A percentile compares a stretch with the other conserved stretches of the same genome.
These are phyloP conservation scores for Pseudogymnoascus sp. DNA, from an alignment of 2,329 filamentous ascomycete species.

Conservation along the genomic window DNA sequence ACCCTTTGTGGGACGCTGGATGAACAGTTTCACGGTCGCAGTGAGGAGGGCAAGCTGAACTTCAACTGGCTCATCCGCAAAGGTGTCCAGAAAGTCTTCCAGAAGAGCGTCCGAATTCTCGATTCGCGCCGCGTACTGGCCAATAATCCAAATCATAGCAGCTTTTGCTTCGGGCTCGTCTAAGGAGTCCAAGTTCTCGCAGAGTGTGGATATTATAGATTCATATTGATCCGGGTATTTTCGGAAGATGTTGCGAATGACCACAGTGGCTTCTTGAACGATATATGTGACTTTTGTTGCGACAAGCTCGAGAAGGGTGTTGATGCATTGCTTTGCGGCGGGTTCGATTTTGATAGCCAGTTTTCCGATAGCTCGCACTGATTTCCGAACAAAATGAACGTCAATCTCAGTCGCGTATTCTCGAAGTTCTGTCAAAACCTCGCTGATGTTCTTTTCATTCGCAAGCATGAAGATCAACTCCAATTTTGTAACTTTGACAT, in stretches of 20 bases:
- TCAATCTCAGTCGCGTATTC: conserved; percentile 99
- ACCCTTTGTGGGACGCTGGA: conserved; percentile 90
- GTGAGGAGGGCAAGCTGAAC: conserved; percentile 92
- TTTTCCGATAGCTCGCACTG: conserved; percentile 94
- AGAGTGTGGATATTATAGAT: conserved; percentile 90
- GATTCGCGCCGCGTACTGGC: conserved; percentile 93
- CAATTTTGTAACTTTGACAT: conserved; percentile 97
- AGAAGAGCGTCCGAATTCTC: conserved; percentile 92
- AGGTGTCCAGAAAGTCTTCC: conserved; percentile 91
- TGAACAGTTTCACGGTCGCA: conserved; percentile 95
- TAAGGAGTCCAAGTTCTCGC: conserved; percentile 90
- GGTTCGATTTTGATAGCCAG: conserved; percentile 98
- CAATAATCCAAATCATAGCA: conserved; percentile 99
- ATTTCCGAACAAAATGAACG: conserved; percentile 96
- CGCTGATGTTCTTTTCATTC: conserved; percentile 88
- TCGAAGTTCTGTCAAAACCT: conserved; percentile 86
- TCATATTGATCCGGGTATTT: conserved; percentile 99
- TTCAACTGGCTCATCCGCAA: conserved; percentile 89
- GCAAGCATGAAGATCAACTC: conserved; percentile 99
- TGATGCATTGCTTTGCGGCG: conserved; percentile 83
- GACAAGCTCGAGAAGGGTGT: conserved; percentile 83
- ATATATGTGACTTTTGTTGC: conserved; percentile 99
- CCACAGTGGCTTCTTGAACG: conserved; percentile 95
- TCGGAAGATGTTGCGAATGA: conserved; percentile 97
- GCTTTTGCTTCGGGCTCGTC: conserved; percentile 98